These are phyloP conservation scores for Haplosporangium sp. DNA, from an alignment of 371 early-diverging fungal species.

Conservation along the genomic window DNA sequence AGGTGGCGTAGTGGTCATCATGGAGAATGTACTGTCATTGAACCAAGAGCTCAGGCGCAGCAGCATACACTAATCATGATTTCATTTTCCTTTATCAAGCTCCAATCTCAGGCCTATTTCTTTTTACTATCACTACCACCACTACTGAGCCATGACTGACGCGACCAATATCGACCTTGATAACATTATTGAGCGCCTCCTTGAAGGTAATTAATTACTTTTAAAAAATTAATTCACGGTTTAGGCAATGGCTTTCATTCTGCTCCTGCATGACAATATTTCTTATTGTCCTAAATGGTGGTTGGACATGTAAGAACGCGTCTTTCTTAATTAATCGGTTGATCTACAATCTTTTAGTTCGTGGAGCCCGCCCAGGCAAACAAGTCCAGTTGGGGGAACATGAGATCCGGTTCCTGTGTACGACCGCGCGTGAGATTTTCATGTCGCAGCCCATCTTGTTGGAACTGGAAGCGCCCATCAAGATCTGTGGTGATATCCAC, in stretches of 20 bases:
- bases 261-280: not conserved
- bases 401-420: slow-evolving; percentile 90
- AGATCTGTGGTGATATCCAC: slow-evolving; percentile 95
- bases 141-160: slow-evolving; percentile 50
- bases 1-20: too few species aligned
- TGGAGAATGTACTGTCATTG: too few species aligned
- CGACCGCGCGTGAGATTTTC: slow-evolving; percentile 91
- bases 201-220: slow-evolving; percentile 81
- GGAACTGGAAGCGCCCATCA: slow-evolving; percentile 95
- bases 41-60: too few species aligned
- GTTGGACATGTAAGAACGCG: too few species aligned
- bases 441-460: slow-evolving; percentile 92
- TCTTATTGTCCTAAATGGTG: not conserved
- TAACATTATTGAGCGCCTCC: slow-evolving; percentile 87
- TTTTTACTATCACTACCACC: not conserved
- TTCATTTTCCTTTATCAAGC: too few species aligned
- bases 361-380: slow-evolving; percentile 94
- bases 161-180: slow-evolving; percentile 79
- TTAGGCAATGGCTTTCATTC: not conserved
- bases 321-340: not conserved
- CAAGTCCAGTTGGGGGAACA: slow-evolving; percentile 82
- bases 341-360: slow-evolving; percentile 60
- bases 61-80: too few species aligned
- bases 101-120: not conserved
- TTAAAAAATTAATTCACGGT: not conserved